Conservation (phyloP, 345 rosid genomes). For the Cardamine resedifolia region DNA sequence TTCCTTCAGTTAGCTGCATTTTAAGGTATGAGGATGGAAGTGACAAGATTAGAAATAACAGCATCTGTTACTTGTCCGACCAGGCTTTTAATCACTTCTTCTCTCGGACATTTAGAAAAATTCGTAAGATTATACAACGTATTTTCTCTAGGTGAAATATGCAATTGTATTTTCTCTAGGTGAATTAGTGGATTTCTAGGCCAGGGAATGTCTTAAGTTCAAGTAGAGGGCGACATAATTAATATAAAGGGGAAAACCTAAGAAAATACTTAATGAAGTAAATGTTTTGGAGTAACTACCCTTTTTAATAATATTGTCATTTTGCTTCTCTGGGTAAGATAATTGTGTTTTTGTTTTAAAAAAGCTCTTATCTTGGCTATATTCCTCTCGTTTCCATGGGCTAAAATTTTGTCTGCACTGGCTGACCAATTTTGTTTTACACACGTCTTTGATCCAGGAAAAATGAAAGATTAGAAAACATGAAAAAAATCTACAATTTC, state of each 20-base stretch:
- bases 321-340: not conserved
- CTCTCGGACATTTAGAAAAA: not conserved
- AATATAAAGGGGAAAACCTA: conserved; percentile 2
- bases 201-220: not conserved
- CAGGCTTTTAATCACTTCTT: not conserved
- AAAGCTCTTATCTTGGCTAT: not conserved
- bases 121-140: not conserved
- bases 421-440: not conserved
- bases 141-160: conserved; percentile 1
- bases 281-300: too few species aligned
- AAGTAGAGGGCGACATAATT: not conserved
- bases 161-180: not conserved
- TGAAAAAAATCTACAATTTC: not conserved
- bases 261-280: not conserved
- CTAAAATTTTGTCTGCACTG: not conserved
- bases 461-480: conserved; percentile 13
- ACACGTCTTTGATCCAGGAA: not conserved
- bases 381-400: conserved; percentile 3
- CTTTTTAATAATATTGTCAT: too few species aligned
- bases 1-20: conserved; percentile 10
- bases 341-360: not conserved
- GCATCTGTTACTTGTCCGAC: not conserved
- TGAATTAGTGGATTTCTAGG: conserved; percentile 5
- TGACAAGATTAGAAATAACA: conserved; percentile 2
- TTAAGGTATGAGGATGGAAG: conserved; percentile 8